Evolutionary conservation across 2,329 filamentous ascomycete species (phyloP).

Genomic region (Aaosphaeria pasadenensis): DNA sequence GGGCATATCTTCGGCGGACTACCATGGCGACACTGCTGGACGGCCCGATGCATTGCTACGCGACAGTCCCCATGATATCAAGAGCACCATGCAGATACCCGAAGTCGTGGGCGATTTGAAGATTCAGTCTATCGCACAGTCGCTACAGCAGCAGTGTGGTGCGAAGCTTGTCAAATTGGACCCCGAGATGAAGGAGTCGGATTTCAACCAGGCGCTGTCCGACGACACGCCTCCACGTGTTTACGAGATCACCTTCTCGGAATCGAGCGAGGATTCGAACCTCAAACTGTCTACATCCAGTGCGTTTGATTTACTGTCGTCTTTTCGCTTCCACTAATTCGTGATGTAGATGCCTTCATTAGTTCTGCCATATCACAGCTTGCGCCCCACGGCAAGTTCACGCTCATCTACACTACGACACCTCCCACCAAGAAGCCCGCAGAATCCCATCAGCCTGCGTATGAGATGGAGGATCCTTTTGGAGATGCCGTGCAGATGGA

Average conservation of each 20-base stretch:
- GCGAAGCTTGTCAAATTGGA: conserved; percentile 31
- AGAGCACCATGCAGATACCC: conserved; percentile 51
- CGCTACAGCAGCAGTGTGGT: conserved; percentile 49
- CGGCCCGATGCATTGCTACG: conserved; percentile 53
- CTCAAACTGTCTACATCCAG: conserved; percentile 15
- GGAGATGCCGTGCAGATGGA: conserved; percentile 63
- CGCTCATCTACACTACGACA: conserved; percentile 71
- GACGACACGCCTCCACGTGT: conserved; percentile 33
- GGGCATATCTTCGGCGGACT: conserved; percentile 68
- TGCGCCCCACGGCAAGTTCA: conserved; percentile 53
- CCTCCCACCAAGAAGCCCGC: conserved; percentile 41
- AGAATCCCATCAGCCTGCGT: conserved; percentile 37
- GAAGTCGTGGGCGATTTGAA: conserved; percentile 54
- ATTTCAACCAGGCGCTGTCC: neutral
- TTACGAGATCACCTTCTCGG: conserved; percentile 45
- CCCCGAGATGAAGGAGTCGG: neutral
- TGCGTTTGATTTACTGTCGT: no score
- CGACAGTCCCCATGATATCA: conserved; percentile 50
- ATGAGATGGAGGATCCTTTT: conserved; percentile 65
- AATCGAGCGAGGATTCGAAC: conserved; percentile 25
- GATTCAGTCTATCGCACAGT: conserved; percentile 37
- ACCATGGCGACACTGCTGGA: conserved; percentile 52
- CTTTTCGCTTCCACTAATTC: no score
- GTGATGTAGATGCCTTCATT: conserved; percentile 36
- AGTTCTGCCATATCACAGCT: conserved; percentile 8